These are phyloP conservation scores for Lignosus rhinocerotis DNA, from an alignment of 1,284 basidiomycete genomes.

Conservation along the genomic window DNA sequence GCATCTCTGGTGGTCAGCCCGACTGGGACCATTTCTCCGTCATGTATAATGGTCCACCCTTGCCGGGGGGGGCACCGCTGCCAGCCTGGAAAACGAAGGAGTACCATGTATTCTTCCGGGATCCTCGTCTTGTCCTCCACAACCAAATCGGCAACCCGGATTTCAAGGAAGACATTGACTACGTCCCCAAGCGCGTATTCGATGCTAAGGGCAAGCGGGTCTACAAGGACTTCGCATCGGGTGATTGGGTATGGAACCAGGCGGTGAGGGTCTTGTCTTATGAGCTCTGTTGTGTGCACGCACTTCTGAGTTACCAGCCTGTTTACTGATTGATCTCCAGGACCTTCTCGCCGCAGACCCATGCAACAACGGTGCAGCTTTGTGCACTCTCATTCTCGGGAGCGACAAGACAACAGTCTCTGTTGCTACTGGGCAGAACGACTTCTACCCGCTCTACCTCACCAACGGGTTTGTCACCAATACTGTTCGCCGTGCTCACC, in stretches of 20 bases:
- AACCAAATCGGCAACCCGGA: slow-evolving; percentile 27
- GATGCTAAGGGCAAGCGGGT: background rate
- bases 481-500: slow-evolving; percentile 21
- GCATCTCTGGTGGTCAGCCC: background rate
- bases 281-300: background rate
- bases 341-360: slow-evolving; percentile 14
- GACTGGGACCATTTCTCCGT: background rate
- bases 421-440: slow-evolving; percentile 26
- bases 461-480: slow-evolving; percentile 22
- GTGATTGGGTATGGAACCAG: slow-evolving; percentile 27
- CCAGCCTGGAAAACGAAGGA: slow-evolving; percentile 24
- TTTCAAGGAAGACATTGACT: slow-evolving; percentile 27
- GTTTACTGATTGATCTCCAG: background rate
- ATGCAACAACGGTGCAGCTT: slow-evolving; percentile 13
- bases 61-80: background rate
- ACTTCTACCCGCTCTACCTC: slow-evolving; percentile 27
- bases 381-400: slow-evolving; percentile 22
- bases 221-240: slow-evolving; percentile 10
- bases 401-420: slow-evolving; percentile 29
- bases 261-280: slow-evolving; percentile 20
- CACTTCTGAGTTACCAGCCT: background rate
- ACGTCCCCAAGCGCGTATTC: slow-evolving; percentile 10
- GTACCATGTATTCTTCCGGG: slow-evolving; percentile 25
- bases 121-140: slow-evolving; percentile 19
- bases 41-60: background rate